Evolutionary conservation across 805 yeast species (phyloP), one percentile per base, ranked within the genome.

Genomic region (Starmerella etchellsii): DNA sequence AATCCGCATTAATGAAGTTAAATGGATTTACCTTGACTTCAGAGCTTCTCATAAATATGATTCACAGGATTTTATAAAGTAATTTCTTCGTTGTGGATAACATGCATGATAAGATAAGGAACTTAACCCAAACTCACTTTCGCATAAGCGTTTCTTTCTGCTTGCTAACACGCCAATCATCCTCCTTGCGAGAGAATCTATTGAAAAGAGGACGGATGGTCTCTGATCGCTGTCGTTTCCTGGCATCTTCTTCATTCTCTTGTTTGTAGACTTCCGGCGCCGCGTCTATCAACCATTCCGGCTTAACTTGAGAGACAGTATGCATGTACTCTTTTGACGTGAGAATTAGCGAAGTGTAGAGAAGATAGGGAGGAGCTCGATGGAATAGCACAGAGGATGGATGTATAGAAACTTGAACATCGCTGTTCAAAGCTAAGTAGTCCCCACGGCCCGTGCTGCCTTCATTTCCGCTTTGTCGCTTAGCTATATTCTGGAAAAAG

Each of bases 281-380:
- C 47, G 75, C 70, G 49, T 81, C 87, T 1, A 57, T 57, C 14
- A 87, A 59, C 91, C 94, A 81, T 36, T 64, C 64, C 24, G 80
- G 87, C 31, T 78, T 74, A n/a, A 67, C 56, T 3, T 81, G 65
- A 0, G 84, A 73, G 59, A 81, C 71, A 53, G 85, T 76, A 49
- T 78, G 69, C 84, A 91, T 82, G 59, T 76, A 88, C 62, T 87
- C 96, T 56, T 78, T 82, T 21, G 84, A 72, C 0, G 98, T 88
- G 36, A 81, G 60, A 37, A 88, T 79, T 52, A 88, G 63, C 46
- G 88, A 93, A 53, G 85, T 84, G 57, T 83, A 91, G 14, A 88
- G 64, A 5, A 91, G 65, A 40, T 73, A 64, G 48, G 73, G 78
- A 3, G 87, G 78, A 0, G 85, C 10, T 18, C 91, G 93, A 43